Base-by-base conservation (phyloP, 176 grass and related monocot species). In the Chloris gayana region DNA sequence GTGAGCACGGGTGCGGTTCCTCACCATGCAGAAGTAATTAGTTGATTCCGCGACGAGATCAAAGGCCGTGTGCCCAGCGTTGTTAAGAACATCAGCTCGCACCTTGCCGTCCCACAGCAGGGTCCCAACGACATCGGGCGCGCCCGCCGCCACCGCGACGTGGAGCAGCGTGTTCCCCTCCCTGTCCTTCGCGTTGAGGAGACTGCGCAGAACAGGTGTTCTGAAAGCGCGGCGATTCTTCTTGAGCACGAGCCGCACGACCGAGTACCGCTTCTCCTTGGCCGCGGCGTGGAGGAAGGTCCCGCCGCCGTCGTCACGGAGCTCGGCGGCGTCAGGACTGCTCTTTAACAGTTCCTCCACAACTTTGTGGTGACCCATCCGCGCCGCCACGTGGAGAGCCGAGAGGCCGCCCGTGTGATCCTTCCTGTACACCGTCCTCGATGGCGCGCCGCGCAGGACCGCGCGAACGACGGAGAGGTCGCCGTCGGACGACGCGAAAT, bases 141-240 rank as follows among this genome's bases (percentile, higher is more conserved):
- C 12, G 1, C 84, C 50, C 0, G 71, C 62, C 0, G 46, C 64
- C 39, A 76, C 85, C 5, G 70, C 85, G 0, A 70, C 18, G 12
- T 81, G 85, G n/a, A 76, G 78, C 3, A 78, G 30, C 71, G 85
- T 86, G 41, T 86, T 86, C 12, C 85, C 71, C 0, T 62, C 39
- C 41, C 30, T 2, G 13, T 86, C 85, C 41, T 19, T 70, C 41
- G 30, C 65, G 71, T 62, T 10, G 18, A 86, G 51, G 41, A 81
- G 60, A 15, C 29, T 22, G 9, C 44, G 44, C 44, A n/a, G n/a
- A n/a, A n/a, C n/a, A n/a, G n/a, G n/a, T n/a, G n/a, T n/a, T n/a
- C n/a, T n/a, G n/a, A n/a, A n/a, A n/a, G n/a, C n/a, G n/a, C n/a
- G n/a, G n/a, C n/a, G n/a, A n/a, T n/a, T n/a, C 70, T 7, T 37